Evolutionary conservation across 2,329 filamentous ascomycete genomes (phyloP).

Genomic region (Aspergillus sp.): DNA sequence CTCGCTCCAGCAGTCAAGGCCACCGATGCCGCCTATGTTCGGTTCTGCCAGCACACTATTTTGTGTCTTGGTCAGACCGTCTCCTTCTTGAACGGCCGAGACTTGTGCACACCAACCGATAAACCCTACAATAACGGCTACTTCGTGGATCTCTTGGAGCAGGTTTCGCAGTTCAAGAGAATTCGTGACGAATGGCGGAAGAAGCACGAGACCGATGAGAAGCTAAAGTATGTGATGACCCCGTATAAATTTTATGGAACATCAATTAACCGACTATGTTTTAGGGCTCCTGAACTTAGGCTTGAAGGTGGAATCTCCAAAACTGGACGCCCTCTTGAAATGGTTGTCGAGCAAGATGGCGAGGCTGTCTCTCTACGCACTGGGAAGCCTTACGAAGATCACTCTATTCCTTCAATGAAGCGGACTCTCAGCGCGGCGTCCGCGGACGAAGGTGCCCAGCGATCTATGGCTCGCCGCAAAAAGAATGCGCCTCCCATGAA

Average conservation of each 20-base stretch:
- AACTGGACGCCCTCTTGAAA: constrained; percentile 78
- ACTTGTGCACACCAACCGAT: constrained; percentile 81
- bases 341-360: constrained; percentile 79
- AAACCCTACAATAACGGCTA: constrained; percentile 94
- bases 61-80: constrained; percentile 87
- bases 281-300: constrained; percentile 66
- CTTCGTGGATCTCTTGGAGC: constrained; percentile 92
- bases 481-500: constrained; percentile 87
- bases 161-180: constrained; percentile 85
- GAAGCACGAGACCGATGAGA: constrained; percentile 48
- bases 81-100: constrained; percentile 78
- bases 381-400: constrained; percentile 59
- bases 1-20: constrained; percentile 75
- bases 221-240: constrained; percentile 35
- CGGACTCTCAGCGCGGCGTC: constrained; percentile 56
- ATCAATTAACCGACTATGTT: constrained; percentile 42
- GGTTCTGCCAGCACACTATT: constrained; percentile 88
- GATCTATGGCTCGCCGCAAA: constrained; percentile 94
- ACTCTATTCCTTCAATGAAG: constrained; percentile 49
- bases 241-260: constrained; percentile 32
- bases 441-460: constrained; percentile 75
- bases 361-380: constrained; percentile 76
- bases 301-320: constrained; percentile 78
- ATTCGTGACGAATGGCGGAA: constrained; percentile 76
- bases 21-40: constrained; percentile 70